A percentile compares a stretch with the other conserved stretches of the same genome.
These are phyloP conservation scores for Botrytis elliptica DNA, from an alignment of 2,329 filamentous ascomycete genomes.

Conservation along the genomic window DNA sequence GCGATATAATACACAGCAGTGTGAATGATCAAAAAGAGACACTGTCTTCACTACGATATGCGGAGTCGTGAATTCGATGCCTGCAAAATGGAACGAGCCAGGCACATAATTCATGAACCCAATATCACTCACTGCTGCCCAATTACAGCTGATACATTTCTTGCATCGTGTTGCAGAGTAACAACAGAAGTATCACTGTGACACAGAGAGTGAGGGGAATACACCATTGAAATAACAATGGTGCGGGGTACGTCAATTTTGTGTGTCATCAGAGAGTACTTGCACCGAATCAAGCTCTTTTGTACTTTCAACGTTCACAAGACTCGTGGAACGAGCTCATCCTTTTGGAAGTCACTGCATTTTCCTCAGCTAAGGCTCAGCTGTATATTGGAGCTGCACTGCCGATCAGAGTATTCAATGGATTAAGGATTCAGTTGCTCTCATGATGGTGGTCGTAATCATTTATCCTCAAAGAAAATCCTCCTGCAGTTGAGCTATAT, in stretches of 20 bases:
- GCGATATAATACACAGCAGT: not conserved
- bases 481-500: not conserved
- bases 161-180: not conserved
- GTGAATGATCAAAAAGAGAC: not conserved
- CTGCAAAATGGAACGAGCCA: not conserved
- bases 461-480: too few species aligned
- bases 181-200: not conserved
- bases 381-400: not conserved
- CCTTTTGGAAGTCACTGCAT: not conserved
- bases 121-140: not conserved
- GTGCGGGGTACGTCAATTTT: not conserved
- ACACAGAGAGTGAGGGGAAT: not conserved
- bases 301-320: not conserved
- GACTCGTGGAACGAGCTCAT: not conserved
- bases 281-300: not conserved
- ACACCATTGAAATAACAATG: not conserved
- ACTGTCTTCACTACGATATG: not conserved
- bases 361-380: not conserved
- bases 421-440: not conserved
- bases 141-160: not conserved
- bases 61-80: not conserved
- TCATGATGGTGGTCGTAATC: too few species aligned
- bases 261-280: too few species aligned
- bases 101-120: not conserved
- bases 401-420: not conserved